Conservation (phyloP, 1,284 basidiomycete species). For the Takashimella tepidaria region DNA sequence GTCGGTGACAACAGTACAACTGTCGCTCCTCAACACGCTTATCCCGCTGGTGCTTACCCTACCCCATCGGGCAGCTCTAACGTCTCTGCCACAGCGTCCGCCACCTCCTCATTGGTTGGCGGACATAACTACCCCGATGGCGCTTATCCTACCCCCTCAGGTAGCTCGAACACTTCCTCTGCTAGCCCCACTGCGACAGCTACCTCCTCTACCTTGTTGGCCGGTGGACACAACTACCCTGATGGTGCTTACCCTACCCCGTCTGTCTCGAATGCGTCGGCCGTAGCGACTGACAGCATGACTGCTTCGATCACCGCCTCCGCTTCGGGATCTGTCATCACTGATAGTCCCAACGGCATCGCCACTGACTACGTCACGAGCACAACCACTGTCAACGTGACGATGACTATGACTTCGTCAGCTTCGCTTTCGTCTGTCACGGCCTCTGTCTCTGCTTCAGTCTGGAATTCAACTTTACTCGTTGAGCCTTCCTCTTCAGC, state of each 20-base stretch:
- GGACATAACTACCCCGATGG: no score
- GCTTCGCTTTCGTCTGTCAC: slow-evolving; percentile 6
- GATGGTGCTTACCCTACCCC: background rate
- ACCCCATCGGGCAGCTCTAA: slow-evolving; percentile 4
- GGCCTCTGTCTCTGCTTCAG: no score
- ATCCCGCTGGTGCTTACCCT: no score
- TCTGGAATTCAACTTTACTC: slow-evolving; percentile 2
- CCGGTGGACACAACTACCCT: background rate
- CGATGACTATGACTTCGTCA: slow-evolving; percentile 25
- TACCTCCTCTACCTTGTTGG: background rate
- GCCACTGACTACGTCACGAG: slow-evolving; percentile 31
- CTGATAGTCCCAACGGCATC: slow-evolving; percentile 37
- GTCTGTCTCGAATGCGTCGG: slow-evolving; percentile 2
- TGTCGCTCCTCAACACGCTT: no score
- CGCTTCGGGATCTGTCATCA: slow-evolving; percentile 17
- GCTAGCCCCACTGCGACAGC: slow-evolving; percentile 1
- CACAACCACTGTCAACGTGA: slow-evolving; percentile 32
- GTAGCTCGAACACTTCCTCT: slow-evolving; percentile 4
- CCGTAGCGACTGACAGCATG: background rate
- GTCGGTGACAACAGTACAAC: no score
- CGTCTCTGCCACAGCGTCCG: background rate
- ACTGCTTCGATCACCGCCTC: slow-evolving; percentile 2
- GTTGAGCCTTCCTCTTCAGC: slow-evolving; percentile 1
- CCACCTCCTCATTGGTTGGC: background rate
- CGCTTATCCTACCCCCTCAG: slow-evolving; percentile 4